phyloP scores from a whole-genome alignment of 495 filamentous ascomycete genomes.

The Bathelium albidoporum region DNA sequence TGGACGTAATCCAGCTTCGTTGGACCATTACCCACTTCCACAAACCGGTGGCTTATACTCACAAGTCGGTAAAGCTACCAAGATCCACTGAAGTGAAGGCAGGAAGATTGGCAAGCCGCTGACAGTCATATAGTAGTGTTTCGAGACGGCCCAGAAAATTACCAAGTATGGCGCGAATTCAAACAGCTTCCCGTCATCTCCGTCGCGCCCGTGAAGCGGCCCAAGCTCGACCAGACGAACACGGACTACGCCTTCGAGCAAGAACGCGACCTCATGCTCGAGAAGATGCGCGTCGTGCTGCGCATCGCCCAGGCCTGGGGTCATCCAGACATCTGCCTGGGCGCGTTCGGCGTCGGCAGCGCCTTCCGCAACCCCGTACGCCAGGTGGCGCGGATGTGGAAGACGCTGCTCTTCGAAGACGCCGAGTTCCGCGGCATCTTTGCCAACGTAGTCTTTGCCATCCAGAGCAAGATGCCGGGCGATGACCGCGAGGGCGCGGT shows the following conservation, averaged over 20 bases:
- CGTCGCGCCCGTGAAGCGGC: conserved; percentile 56
- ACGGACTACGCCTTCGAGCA: conserved; percentile 44
- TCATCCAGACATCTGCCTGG: conserved; percentile 27
- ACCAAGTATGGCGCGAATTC: conserved; percentile 34
- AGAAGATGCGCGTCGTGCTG: conserved; percentile 32
- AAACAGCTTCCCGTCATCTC: conserved; percentile 55
- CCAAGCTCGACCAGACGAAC: conserved; percentile 57
- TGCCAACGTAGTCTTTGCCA: conserved; percentile 58
- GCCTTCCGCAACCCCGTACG: conserved; percentile 31
- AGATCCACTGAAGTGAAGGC: neutral
- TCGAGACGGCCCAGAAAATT: conserved; percentile 41
- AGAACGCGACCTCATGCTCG: conserved; percentile 19
- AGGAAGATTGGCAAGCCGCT: conserved; percentile 7
- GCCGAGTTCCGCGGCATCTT: conserved; percentile 59
- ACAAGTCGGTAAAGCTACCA: conserved; percentile 40
- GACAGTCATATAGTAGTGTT: conserved; percentile 37
- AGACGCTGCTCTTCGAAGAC: conserved; percentile 48
- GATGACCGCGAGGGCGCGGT: conserved; percentile 23
- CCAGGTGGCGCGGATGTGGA: conserved; percentile 28
- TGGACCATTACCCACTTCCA: conserved; percentile 58
- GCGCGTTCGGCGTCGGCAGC: conserved; percentile 31
- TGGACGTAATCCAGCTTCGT: conserved; percentile 19
- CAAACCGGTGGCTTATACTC: conserved; percentile 58
- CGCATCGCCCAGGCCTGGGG: conserved; percentile 22
- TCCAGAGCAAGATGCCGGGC: conserved; percentile 35